phyloP scores from a whole-genome alignment of 768 basidiomycete genomes.

The Rhizopogon vulgaris region DNA sequence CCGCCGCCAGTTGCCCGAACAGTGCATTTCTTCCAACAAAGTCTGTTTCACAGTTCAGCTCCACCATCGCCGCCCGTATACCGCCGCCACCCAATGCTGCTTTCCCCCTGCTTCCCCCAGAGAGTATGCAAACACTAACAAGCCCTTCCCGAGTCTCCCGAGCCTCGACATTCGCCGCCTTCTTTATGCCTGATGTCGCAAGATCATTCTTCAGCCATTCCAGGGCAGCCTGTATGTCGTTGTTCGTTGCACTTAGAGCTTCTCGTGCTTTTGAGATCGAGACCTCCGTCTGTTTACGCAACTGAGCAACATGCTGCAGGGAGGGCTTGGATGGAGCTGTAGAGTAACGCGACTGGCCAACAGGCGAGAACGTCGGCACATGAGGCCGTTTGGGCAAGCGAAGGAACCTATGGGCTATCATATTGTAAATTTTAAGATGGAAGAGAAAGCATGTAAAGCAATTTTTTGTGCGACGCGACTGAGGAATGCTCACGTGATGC shows the following conservation, averaged over 20 bases:
- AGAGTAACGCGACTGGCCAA: slow-evolving; percentile 37
- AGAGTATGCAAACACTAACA: slow-evolving; percentile 69
- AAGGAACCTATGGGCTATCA: slow-evolving; percentile 10
- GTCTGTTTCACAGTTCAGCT: slow-evolving; percentile 95
- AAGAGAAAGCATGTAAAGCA: neutral
- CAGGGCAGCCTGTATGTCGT: slow-evolving; percentile 69
- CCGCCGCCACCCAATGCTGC: slow-evolving; percentile 33
- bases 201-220: slow-evolving; percentile 79
- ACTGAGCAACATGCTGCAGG: slow-evolving; percentile 75
- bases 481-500: neutral
- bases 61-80: slow-evolving; percentile 79
- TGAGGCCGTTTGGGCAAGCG: slow-evolving; percentile 2
- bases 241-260: slow-evolving; percentile 69
- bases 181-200: slow-evolving; percentile 61
- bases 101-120: slow-evolving; percentile 45
- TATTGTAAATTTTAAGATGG: slow-evolving; percentile 2
- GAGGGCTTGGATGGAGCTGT: slow-evolving; percentile 50
- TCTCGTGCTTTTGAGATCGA: slow-evolving; percentile 86
- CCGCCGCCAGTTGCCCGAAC: slow-evolving; percentile 68
- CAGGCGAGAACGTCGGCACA: neutral
- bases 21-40: slow-evolving; percentile 86
- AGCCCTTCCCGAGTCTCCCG: slow-evolving; percentile 74
- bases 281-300: slow-evolving; percentile 76
- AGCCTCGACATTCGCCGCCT: slow-evolving; percentile 79
- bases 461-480: neutral